Conservation (phyloP, 768 basidiomycete genomes). For the Cytidiella melzeri region DNA sequence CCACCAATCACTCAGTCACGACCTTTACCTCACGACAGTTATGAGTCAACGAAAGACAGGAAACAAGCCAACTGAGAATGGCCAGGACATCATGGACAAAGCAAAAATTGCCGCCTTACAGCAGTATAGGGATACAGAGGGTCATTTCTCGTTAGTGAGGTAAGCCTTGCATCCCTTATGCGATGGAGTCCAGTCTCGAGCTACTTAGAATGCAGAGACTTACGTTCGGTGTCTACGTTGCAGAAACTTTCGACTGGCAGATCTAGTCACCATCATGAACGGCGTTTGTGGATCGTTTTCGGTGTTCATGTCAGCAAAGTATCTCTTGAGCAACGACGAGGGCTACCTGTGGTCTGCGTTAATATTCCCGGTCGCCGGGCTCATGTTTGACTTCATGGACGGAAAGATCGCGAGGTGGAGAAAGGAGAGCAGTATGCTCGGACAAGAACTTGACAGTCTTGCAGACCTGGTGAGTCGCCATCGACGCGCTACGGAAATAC, state of each 20-base stretch:
- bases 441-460: conserved; percentile 95
- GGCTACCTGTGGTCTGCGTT: conserved; percentile 85
- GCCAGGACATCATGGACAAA: conserved; percentile 14
- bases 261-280: conserved; percentile 98
- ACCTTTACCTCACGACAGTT: too few relatives aligned
- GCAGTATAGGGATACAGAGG: conserved; percentile 83
- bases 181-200: conserved; percentile 9
- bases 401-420: conserved; percentile 98
- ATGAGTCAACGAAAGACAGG: conserved; percentile 50
- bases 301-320: conserved; percentile 88
- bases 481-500: too few relatives aligned
- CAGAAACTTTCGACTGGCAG: conserved; percentile 96
- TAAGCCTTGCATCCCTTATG: conserved; percentile 25
- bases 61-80: conserved; percentile 18
- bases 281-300: conserved; percentile 97
- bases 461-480: conserved; percentile 79
- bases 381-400: conserved; percentile 97
- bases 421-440: conserved; percentile 90
- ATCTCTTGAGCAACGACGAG: conserved; percentile 73
- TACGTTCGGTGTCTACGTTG: conserved; percentile 9
- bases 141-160: conserved; percentile 98
- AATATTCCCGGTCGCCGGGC: conserved; percentile 81
- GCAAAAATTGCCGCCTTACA: conserved; percentile 47
- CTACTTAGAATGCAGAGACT: not conserved
- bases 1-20: too few relatives aligned